Evolutionary conservation across 129 eudicot genomes (phyloP), one percentile per base, ranked within the genome.

Genomic region (Oenanthe sinensis): DNA sequence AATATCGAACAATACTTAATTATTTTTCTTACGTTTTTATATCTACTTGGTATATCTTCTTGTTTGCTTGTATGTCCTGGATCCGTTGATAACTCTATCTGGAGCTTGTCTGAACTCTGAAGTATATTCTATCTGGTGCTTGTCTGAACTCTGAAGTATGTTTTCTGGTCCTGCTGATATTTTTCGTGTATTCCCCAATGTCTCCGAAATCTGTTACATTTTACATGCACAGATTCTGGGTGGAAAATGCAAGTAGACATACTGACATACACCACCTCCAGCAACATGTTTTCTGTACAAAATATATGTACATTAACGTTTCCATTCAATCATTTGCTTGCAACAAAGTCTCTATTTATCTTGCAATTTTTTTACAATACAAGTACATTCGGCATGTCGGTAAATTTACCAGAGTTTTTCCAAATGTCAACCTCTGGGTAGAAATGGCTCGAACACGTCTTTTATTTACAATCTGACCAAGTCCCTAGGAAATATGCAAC

Each of bases 231-330:
- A 85, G 90, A 87, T 94, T 71, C 86, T 44, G 98, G 98, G 55
- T 95, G 98, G 98, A 95, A 95, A 88, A 37, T n/a, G n/a, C n/a
- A 83, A 82, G 97, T 80, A 77, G n/a, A n/a, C n/a, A n/a, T n/a
- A n/a, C n/a, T n/a, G 37, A 76, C 17, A 50, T 33, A 16, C 19
- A 3, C 0, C 77, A 75, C 55, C n/a, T n/a, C n/a, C n/a, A n/a
- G 37, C n/a, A n/a, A n/a, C n/a, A n/a, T n/a, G n/a, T 48, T 5
- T 36, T 65, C 76, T 58, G 45, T 16, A 40, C 42, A 46, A 26
- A 46, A n/a, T 1, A n/a, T n/a, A n/a, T n/a, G n/a, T 39, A 52
- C 44, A 15, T 28, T 7, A 42, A 58, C 20, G 65, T 77, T 24
- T 72, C 68, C 47, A n/a, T 6, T 45, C 79, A 43, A 39, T 17